A percentile compares a stretch with the other conserved stretches of the same genome.
Conservation (phyloP, 2,329 filamentous ascomycete species). For the Fusarium camptoceras region DNA sequence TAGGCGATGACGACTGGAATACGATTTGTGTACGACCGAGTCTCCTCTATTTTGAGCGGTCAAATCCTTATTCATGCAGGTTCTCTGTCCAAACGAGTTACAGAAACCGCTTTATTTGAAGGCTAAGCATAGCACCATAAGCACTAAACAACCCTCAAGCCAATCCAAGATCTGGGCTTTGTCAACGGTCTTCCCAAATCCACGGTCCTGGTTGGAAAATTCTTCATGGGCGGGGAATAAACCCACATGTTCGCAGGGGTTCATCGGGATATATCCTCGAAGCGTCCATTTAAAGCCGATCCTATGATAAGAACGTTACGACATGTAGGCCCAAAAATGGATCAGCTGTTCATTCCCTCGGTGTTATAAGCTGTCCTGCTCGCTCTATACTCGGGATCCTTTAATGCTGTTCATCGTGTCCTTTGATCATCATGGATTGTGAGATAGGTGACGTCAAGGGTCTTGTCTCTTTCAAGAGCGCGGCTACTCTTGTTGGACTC, state of each 20-base stretch:
- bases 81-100: not conserved
- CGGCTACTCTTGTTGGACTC: constrained; percentile 33
- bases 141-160: not conserved
- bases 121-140: not conserved
- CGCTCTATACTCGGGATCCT: accelerated
- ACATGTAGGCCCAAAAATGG: not conserved
- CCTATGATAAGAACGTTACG: not conserved
- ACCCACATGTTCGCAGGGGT: constrained; percentile 10
- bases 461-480: not conserved
- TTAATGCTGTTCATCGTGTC: too few species aligned
- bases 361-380: not conserved
- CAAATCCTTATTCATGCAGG: not conserved
- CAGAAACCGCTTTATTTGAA: not conserved
- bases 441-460: not conserved
- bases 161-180: not conserved
- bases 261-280: constrained; percentile 2
- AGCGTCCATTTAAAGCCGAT: constrained; percentile 8
- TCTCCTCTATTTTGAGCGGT: not conserved
- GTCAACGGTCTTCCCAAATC: not conserved
- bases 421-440: constrained; percentile 2
- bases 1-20: not conserved
- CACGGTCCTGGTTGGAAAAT: not conserved
- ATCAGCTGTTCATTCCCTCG: not conserved
- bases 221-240: not conserved
- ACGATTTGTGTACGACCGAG: not conserved